Base-by-base conservation (phyloP, 2,329 filamentous ascomycete species). In the Fusarium sp. region DNA sequence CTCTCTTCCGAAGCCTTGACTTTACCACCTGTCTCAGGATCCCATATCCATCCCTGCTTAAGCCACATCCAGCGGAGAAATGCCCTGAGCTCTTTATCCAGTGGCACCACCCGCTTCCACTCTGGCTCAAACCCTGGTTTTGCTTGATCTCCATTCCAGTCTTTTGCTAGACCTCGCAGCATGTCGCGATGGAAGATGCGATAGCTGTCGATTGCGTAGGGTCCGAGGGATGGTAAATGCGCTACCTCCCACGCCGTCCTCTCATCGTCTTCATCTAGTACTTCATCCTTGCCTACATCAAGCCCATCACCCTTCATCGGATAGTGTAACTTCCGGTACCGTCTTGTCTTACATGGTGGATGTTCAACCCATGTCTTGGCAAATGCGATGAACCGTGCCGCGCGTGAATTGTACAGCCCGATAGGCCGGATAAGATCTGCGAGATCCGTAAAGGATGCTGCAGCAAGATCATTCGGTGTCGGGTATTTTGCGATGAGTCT, bases 31-130 rank as follows among this genome's bases (percentile, higher is more conserved):
- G 65, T 72, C 8, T 59, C 69, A 1, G 69, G 68, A 25, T 71
- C 24, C 69, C 69, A 71, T 18, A 71, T 22, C 68, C 68, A 71
- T 0, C 68, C 56, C 12, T 63, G 46, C 0, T 59, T 71, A 0
- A 72, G 48, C 69, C 69, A 71, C 65, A 66, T 72, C 69, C 69
- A 71, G 3, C 69, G 32, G 0, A 71, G 34, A 46, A 58, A 71
- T 2, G 53, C 60, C 24, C 51, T 54, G 20, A 71, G 30, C 32
- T 71, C 69, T 29, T 71, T 71, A 16, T 71, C 69, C n/a, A 62
- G 25, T 2, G 68, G 69, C 12, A 65, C 38, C 1, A 71, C 69
- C 16, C 61, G 27, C 5, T 71, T 71, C 69, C 69, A 71, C 9
- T 71, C 69, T 1, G 69, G 49, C 13, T 71, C 68, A 29, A 71